Evolutionary conservation across 306 rosid species (phyloP), one percentile per base, ranked within the genome.

Genomic region (Datisca glomerata): DNA sequence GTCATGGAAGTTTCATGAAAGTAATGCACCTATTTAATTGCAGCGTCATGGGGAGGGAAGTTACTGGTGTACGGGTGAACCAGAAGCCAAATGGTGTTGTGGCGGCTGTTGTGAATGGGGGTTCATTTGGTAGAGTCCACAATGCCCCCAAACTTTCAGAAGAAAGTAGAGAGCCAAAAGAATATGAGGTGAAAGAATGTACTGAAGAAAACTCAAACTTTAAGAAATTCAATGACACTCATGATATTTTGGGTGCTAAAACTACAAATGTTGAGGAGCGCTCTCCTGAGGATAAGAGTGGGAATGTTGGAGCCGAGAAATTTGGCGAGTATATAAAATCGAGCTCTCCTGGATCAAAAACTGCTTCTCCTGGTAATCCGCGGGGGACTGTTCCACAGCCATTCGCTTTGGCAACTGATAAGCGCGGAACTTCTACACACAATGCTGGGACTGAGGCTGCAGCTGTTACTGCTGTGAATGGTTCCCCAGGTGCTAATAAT

Each of bases 11-110:
- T n/a, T n/a, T n/a, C n/a, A n/a, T n/a, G n/a, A n/a, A n/a, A n/a
- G n/a, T n/a, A n/a, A n/a, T n/a, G n/a, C n/a, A n/a, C n/a, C n/a
- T n/a, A n/a, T n/a, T n/a, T n/a, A n/a, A n/a, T n/a, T 69, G 91
- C 86, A 84, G 98, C 21, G 60, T 59, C 45, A 91, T 91, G 96
- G 96, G 96, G 51, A 80, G 86, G 60, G 99, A 91, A 75, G 63
- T 80, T 44, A 52, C 74, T 27, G 87, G 91, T 68, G 52, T 64
- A 23, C 63, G 21, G 63, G 56, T 50, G 57, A 61, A 68, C 59
- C 69, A 55, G 62, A 64, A 68, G 61, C 69, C 66, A 40, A 83
- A 59, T 37, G 68, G 58, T 48, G 20, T 25, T 6, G 16, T 41
- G 23, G 59, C 29, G 23, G 42, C 67, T 47, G 45, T 78, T 46